Evolutionary conservation across 352 stramenopile species (phyloP).

Genomic region (Phytophthora boehmeriae): DNA sequence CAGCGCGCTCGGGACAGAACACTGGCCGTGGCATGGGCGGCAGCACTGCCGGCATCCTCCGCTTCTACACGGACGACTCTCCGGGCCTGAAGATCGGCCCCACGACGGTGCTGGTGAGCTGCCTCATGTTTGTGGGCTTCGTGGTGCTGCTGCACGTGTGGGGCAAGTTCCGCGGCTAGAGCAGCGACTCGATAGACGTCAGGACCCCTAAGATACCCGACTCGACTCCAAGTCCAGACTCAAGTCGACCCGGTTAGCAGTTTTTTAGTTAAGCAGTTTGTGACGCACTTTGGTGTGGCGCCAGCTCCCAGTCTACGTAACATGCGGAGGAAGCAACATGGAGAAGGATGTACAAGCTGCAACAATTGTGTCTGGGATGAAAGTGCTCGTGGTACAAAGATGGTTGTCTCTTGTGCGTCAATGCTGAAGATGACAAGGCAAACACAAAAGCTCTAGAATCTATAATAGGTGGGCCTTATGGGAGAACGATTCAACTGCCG

Average conservation of each 20-base stretch:
- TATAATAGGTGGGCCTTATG: slow-evolving; percentile 41
- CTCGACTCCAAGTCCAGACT: background rate
- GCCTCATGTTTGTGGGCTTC: slow-evolving; percentile 95
- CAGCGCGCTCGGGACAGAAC: slow-evolving; percentile 56
- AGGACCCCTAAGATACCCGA: slow-evolving; percentile 32
- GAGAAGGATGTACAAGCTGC: slow-evolving; percentile 25
- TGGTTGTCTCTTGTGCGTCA: background rate
- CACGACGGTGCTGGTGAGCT: slow-evolving; percentile 95
- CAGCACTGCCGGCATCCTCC: slow-evolving; percentile 93
- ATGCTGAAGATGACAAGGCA: background rate
- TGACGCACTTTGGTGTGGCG: background rate
- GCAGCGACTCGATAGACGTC: slow-evolving; percentile 32
- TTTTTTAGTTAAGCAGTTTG: slow-evolving; percentile 48
- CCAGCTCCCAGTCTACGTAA: slow-evolving; percentile 7
- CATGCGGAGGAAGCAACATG: slow-evolving; percentile 21
- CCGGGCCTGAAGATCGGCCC: slow-evolving; percentile 96
- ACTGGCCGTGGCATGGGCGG: slow-evolving; percentile 84
- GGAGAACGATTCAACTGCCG: background rate
- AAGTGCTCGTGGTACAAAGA: slow-evolving; percentile 3
- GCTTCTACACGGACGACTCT: slow-evolving; percentile 98
- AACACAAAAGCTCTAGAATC: slow-evolving; percentile 46
- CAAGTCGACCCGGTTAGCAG: slow-evolving; percentile 16
- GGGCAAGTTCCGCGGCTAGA: slow-evolving; percentile 95
- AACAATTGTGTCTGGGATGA: slow-evolving; percentile 11
- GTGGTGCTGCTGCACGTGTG: slow-evolving; percentile 97